Conservation (phyloP, 2,329 filamentous ascomycete species). For the Colletotrichum sansevieriae region DNA sequence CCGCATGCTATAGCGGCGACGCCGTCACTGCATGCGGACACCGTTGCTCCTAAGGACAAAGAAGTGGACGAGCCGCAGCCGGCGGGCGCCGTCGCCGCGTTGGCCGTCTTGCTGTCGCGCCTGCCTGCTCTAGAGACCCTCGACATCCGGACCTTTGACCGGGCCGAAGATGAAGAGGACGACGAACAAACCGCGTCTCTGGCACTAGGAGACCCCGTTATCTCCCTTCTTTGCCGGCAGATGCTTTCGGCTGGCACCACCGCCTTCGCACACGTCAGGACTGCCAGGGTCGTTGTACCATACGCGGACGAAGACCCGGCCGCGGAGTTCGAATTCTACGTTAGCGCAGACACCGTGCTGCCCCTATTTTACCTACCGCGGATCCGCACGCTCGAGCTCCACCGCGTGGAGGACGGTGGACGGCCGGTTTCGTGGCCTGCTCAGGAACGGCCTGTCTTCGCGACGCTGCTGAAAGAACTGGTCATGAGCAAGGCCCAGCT, state of each 20-base stretch:
- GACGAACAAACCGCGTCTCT: background rate
- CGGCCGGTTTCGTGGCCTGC: background rate
- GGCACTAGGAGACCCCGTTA: background rate
- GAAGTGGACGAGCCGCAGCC: too few species aligned
- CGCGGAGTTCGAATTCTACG: background rate
- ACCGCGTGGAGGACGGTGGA: conserved; percentile 16
- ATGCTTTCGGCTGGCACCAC: background rate
- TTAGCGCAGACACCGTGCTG: background rate
- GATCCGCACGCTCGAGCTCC: conserved; percentile 4
- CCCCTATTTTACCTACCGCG: conserved; percentile 12
- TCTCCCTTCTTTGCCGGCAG: background rate
- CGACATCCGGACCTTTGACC: conserved; percentile 8
- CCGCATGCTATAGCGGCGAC: too few species aligned
- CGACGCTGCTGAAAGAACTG: conserved; percentile 1
- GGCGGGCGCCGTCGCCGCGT: too few species aligned
- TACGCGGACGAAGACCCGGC: background rate
- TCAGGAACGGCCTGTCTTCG: background rate
- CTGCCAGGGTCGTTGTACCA: background rate
- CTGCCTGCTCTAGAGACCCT: background rate
- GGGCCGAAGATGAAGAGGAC: background rate
- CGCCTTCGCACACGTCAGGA: background rate
- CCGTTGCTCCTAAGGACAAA: too few species aligned
- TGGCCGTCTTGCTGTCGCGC: too few species aligned
- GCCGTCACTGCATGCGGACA: too few species aligned
- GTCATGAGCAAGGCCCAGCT: conserved; percentile 6